Evolutionary conservation across 176 grass and related monocot species (phyloP), one percentile per base, ranked within the genome.

Genomic region (Oryza meyeriana): DNA sequence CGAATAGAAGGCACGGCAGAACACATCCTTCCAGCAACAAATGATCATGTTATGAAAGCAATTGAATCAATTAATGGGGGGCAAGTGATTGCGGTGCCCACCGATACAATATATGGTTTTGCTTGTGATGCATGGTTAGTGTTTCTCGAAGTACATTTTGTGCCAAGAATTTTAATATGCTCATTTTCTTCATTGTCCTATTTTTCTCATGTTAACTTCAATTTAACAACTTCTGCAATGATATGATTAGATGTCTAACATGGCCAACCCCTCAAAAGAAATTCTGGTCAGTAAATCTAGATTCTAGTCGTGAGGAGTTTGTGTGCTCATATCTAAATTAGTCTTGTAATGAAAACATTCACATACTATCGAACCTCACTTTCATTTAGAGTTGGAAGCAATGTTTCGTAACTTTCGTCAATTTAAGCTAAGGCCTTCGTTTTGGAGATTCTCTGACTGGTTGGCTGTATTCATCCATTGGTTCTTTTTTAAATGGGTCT

Each of bases 61-160:
- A 87, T 89, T 18, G 57, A 90, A 31, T 89, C 96, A 32, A 92
- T 99, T 25, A 92, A 80, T 50, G 11, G 90, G 82, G 92, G 87
- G 2, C 80, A 88, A 79, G 93, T 99, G 78, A 95, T 95, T 3
- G 93, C 93, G 0, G 96, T 99, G 66, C 96, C 96, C 2, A 99
- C 96, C 0, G 96, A 99, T 84, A 99, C 96, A 14, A 88, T 99
- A 31, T 95, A 95, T 0, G 91, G 93, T 39, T 95, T 99, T 80
- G 83, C 93, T 74, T 99, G 93, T 85, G 96, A 99, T 90, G 93
- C 96, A 31, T 99, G 96, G 93, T 99, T 82, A 93, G 87, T 85
- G 35, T 62, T 66, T 85, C 34, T 38, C 72, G 12, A 79, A 35
- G 28, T 58, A n/a, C 12, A 57, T 75, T 45, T 26, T 82, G 52